Conservation (phyloP, 768 basidiomycete species). For the Tulasnella sp. region DNA sequence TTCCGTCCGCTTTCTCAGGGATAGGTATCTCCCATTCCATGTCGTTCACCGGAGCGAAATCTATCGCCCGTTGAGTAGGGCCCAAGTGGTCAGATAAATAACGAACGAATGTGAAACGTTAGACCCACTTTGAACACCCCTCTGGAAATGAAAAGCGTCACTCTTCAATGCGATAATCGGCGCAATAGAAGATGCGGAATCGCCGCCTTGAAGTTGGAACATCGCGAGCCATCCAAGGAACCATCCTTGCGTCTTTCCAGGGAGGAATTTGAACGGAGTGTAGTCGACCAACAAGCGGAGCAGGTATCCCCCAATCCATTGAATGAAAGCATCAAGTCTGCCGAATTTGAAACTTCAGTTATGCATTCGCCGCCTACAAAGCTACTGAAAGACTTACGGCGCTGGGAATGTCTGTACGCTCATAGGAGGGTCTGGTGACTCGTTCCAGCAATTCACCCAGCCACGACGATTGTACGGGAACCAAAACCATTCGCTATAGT, state of each 20-base stretch:
- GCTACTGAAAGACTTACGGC: not conserved
- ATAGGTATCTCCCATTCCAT: not conserved
- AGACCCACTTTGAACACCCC: not conserved
- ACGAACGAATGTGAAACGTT: too few relatives aligned
- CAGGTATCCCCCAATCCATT: not conserved
- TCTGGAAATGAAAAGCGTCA: not conserved
- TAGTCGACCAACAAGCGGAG: not conserved
- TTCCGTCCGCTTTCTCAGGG: not conserved
- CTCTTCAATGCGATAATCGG: not conserved
- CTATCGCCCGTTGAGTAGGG: too few relatives aligned
- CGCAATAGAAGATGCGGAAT: not conserved
- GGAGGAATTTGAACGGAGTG: not conserved
- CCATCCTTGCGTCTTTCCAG: not conserved
- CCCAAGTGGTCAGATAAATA: too few relatives aligned
- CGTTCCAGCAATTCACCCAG: slow-evolving; percentile 30
- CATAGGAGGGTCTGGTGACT: not conserved
- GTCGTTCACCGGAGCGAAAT: too few relatives aligned
- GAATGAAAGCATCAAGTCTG: not conserved
- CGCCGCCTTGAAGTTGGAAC: not conserved
- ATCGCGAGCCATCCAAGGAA: not conserved
- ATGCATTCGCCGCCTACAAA: not conserved
- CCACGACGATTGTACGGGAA: slow-evolving; percentile 28
- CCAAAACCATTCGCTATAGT: slow-evolving; percentile 32
- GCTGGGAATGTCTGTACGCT: not conserved
- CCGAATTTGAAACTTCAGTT: not conserved